Conservation (phyloP, 352 stramenopile genomes). For the Pythium biforme region DNA sequence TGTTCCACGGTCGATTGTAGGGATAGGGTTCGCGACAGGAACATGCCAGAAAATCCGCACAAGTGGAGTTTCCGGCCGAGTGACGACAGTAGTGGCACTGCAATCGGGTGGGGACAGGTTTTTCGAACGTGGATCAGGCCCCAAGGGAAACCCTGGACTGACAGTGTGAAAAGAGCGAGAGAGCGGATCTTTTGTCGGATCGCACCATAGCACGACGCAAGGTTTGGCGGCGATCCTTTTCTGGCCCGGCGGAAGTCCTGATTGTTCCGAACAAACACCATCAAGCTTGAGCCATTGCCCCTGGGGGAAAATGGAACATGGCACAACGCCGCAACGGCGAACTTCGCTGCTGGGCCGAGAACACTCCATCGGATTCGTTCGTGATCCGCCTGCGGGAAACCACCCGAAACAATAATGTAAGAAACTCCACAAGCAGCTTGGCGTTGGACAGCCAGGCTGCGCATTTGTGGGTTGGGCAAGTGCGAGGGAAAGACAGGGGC, state of each 20-base stretch:
- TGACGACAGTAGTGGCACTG: constrained; percentile 10
- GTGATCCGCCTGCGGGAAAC: background rate
- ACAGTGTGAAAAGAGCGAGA: background rate
- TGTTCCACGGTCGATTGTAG: constrained; percentile 6
- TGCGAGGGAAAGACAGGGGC: background rate
- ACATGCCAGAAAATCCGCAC: constrained; percentile 6
- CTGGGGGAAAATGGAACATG: background rate
- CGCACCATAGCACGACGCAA: background rate
- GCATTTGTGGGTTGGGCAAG: background rate
- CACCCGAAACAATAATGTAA: background rate
- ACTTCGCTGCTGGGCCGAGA: background rate
- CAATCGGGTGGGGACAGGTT: constrained; percentile 4
- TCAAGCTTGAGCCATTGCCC: background rate
- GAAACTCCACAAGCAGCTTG: background rate
- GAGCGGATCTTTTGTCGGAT: background rate
- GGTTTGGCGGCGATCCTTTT: background rate
- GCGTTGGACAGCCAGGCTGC: background rate
- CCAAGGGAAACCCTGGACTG: background rate
- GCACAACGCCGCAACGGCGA: background rate
- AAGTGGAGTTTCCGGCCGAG: background rate
- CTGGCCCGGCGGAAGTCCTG: background rate
- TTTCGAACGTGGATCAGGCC: constrained; percentile 11
- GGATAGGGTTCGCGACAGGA: constrained; percentile 1
- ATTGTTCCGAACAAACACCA: background rate
- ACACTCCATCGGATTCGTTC: background rate